Evolutionary conservation across 805 yeast species (phyloP).

Genomic region (Candida stauntonica): DNA sequence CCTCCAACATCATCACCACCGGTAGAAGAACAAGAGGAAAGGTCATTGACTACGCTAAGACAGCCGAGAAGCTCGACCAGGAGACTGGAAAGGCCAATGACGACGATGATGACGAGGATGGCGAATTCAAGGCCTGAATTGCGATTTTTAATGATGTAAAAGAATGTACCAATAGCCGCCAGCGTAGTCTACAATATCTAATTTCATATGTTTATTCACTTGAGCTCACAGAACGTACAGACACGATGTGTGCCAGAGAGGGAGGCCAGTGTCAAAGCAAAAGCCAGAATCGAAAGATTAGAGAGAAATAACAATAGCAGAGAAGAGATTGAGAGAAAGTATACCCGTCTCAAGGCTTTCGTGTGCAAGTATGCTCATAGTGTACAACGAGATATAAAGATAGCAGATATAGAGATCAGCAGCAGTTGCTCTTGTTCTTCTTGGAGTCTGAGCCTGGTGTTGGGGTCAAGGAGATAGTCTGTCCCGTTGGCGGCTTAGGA

Average conservation of each 20-base stretch:
- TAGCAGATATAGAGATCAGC: slow-evolving; percentile 43
- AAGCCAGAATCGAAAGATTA: background rate
- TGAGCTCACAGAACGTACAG: too few species aligned
- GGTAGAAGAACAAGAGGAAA: slow-evolving; percentile 91
- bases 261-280: too few species aligned
- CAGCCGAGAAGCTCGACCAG: slow-evolving; percentile 61
- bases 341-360: too few species aligned
- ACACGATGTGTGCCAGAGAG: too few species aligned
- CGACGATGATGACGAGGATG: slow-evolving; percentile 45
- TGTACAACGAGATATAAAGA: too few species aligned
- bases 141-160: too few species aligned
- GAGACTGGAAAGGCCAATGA: slow-evolving; percentile 34
- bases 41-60: slow-evolving; percentile 78
- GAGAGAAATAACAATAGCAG: background rate
- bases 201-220: background rate
- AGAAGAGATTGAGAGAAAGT: too few species aligned
- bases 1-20: slow-evolving; percentile 74
- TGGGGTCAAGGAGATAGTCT: slow-evolving; percentile 88
- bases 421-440: slow-evolving; percentile 51
- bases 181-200: background rate
- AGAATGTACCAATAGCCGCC: too few species aligned
- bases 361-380: too few species aligned
- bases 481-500: slow-evolving; percentile 73
- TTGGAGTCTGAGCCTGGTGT: slow-evolving; percentile 80
- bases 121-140: slow-evolving; percentile 44